phyloP scores from a whole-genome alignment of 208 protist species.

The Acanthamoeba lenticulata region DNA sequence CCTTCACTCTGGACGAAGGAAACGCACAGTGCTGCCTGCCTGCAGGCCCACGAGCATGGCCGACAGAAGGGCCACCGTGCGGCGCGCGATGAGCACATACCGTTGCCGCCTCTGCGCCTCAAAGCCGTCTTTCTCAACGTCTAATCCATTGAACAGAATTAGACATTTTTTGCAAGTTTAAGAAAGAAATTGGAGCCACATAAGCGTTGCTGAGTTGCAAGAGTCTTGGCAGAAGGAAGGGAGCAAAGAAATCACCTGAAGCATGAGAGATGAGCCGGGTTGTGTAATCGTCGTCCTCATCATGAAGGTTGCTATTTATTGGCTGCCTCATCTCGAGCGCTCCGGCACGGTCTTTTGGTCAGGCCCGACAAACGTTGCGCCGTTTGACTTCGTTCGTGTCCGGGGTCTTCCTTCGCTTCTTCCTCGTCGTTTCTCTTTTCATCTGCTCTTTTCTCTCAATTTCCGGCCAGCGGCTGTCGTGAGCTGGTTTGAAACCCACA shows the following conservation, averaged over 20 bases:
- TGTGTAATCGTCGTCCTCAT: background rate
- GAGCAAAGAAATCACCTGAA: background rate
- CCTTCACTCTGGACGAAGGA: background rate
- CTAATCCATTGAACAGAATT: background rate
- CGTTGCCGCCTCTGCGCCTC: background rate
- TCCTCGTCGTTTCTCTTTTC: too few relatives aligned
- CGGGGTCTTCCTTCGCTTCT: too few relatives aligned
- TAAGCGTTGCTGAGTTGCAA: background rate
- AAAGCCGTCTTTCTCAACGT: background rate
- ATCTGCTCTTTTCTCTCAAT: too few relatives aligned
- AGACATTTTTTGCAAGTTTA: background rate
- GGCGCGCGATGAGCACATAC: background rate
- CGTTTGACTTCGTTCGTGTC: too few relatives aligned
- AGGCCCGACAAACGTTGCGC: too few relatives aligned
- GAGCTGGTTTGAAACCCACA: too few relatives aligned
- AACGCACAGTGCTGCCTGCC: background rate
- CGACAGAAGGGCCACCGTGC: background rate
- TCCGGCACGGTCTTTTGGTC: too few relatives aligned
- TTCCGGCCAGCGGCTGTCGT: too few relatives aligned
- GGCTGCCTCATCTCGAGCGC: too few relatives aligned
- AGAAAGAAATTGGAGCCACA: background rate
- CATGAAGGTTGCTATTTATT: too few relatives aligned
- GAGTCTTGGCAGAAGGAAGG: too few relatives aligned
- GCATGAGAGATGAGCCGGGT: background rate
- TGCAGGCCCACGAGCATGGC: conserved; percentile 14